Evolutionary conservation across 257 asterid species (phyloP).

Genomic region (Echium plantagineum): DNA sequence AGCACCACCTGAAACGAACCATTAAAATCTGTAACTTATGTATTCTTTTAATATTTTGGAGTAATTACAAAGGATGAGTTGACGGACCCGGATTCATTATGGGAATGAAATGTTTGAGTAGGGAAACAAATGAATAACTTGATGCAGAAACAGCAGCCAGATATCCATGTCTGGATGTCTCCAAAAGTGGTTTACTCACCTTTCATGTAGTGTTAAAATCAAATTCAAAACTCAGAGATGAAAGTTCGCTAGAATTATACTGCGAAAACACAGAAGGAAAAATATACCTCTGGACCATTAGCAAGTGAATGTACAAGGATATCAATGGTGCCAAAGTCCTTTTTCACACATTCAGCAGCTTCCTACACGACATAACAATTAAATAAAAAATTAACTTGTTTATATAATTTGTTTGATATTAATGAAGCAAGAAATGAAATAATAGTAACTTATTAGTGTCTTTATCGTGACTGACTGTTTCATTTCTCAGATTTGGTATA

Average conservation of each 20-base stretch:
- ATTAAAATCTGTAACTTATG: conserved; percentile 3
- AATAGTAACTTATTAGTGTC: conserved; percentile 2
- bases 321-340: conserved; percentile 91
- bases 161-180: conserved; percentile 83
- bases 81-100: conserved; percentile 77
- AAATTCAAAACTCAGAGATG: conserved; percentile 3
- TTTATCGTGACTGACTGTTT: no score
- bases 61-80: conserved; percentile 1
- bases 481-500: no score
- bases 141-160: conserved; percentile 94
- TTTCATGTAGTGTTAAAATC: conserved; percentile 13
- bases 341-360: conserved; percentile 84
- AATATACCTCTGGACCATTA: conserved; percentile 88
- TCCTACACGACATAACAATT: conserved; percentile 40
- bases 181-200: conserved; percentile 78
- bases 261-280: conserved; percentile 1
- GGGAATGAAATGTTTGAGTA: conserved; percentile 69
- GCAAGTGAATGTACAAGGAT: conserved; percentile 98
- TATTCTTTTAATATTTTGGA: background rate
- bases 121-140: conserved; percentile 80
- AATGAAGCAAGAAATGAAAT: background rate
- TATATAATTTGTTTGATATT: background rate
- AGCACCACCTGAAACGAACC: conserved; percentile 62
- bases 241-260: background rate
- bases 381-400: background rate